Conservation (phyloP, 371 early-diverging fungal species). For the Entomophthora muscae region DNA sequence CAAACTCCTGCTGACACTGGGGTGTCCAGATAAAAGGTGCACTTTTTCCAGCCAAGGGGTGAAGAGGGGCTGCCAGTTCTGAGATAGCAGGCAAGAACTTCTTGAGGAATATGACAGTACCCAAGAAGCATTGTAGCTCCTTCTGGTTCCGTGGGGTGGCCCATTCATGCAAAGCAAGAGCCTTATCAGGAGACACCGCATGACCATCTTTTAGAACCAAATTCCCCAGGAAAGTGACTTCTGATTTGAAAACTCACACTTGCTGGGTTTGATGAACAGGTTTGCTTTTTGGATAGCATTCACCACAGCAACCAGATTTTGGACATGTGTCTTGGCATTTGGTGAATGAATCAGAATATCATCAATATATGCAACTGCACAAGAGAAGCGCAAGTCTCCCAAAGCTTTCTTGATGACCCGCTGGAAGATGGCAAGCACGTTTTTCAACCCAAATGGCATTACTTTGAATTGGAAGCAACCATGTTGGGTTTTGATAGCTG, state of each 20-base stretch:
- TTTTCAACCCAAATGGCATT: not conserved
- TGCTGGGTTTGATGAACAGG: not conserved
- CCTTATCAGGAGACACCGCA: not conserved
- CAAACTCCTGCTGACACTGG: too few species aligned
- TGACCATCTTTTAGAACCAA: not conserved
- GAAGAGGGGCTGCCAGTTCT: not conserved
- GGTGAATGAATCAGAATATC: not conserved
- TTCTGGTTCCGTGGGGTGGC: not conserved
- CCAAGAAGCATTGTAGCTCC: not conserved
- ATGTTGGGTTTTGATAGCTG: too few species aligned
- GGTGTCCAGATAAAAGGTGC: too few species aligned
- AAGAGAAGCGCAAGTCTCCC: not conserved
- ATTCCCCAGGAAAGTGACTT: not conserved
- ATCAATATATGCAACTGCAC: not conserved
- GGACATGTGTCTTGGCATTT: not conserved
- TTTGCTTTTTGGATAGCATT: not conserved
- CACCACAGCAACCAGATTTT: not conserved
- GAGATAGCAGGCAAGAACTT: not conserved
- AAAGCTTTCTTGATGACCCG: not conserved
- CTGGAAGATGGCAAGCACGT: not conserved
- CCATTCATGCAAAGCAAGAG: not conserved
- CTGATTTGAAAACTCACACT: not conserved
- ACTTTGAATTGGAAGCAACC: not conserved
- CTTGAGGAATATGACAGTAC: not conserved
- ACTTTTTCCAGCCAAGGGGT: too few species aligned